Base-by-base conservation (phyloP, 148 eudicot species). In the Heliamphora exappendiculata region DNA sequence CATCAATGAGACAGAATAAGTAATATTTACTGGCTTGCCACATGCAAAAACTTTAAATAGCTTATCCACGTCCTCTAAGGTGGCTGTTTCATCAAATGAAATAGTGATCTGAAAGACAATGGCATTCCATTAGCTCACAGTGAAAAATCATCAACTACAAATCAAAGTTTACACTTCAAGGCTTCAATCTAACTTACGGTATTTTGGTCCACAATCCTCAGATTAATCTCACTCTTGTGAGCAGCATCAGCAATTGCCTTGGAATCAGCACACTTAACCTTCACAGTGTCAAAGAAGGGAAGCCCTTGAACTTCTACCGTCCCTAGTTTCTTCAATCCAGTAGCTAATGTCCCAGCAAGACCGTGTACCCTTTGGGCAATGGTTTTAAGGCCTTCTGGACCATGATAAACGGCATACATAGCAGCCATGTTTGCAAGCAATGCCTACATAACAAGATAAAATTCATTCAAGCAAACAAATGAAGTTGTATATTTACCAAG, bases 361-460 rank as follows among this genome's bases (percentile, higher is more conserved):
- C 97, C 96, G 71, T 94, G 98, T 60, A 89, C 98, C 80, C 98
- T 85, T 77, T 94, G 90, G 44, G 88, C 97, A 75, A 94, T 94
- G 82, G 87, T 82, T 85, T 94, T 92, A 29, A 94, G 97, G 75
- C 98, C 98, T 83, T 94, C 96, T 49, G 98, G 98, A 72, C 98
- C 98, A 84, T 94, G 98, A 77, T 94, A 94, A 63, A 94, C 94
- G 80, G 96, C 94, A 85, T 84, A 94, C 98, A 94, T 94, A 16
- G 93, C 98, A 88, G 98, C 97, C 98, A 94, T 94, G 85, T 94
- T 94, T 76, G 97, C 98, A 80, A 94, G 91, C 88, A 94, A 83
- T 42, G 97, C 97, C 98, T 94, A 65, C 75, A 84, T 14, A 81
- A 77, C 58, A 77, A 53, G 42, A 77, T 54, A 41, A 19, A 33